These are phyloP conservation scores for Clitocybe nebularis DNA, from an alignment of 1,284 basidiomycete genomes.

Conservation along the genomic window DNA sequence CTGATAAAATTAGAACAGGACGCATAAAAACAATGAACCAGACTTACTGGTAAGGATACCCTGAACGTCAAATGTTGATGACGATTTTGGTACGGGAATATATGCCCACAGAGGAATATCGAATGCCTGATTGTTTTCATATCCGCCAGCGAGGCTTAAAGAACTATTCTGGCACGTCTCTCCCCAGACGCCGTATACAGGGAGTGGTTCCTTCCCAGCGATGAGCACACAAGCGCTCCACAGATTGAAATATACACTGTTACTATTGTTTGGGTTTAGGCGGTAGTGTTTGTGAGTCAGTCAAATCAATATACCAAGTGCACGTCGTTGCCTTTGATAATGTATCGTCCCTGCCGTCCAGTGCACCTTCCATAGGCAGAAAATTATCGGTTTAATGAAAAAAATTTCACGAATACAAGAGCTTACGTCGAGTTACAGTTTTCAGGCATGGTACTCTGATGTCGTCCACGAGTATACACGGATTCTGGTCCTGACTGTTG, in stretches of 20 bases:
- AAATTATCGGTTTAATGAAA: no score
- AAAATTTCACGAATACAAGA: no score
- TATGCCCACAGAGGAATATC: slow-evolving; percentile 22
- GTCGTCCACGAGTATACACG: no score
- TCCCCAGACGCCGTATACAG: slow-evolving; percentile 21
- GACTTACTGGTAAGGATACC: slow-evolving; percentile 18
- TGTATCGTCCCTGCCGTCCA: no score
- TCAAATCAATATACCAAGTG: no score
- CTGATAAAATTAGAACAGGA: background rate
- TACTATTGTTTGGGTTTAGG: no score
- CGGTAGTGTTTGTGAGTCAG: no score
- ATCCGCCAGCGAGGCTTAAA: slow-evolving; percentile 12
- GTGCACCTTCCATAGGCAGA: no score
- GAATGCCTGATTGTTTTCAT: slow-evolving; percentile 7
- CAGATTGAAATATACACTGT: slow-evolving; percentile 29
- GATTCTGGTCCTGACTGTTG: no score
- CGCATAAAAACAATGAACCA: background rate
- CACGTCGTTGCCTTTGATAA: no score
- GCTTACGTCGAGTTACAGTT: no score
- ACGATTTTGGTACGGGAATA: slow-evolving; percentile 15
- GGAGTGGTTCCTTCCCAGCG: slow-evolving; percentile 17
- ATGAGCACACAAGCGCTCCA: slow-evolving; percentile 28
- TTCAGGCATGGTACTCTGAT: no score
- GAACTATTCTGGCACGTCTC: slow-evolving; percentile 19
- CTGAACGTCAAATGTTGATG: slow-evolving; percentile 16